These are phyloP conservation scores for Flaveria robusta DNA, from an alignment of 129 eudicot genomes.

Conservation along the genomic window DNA sequence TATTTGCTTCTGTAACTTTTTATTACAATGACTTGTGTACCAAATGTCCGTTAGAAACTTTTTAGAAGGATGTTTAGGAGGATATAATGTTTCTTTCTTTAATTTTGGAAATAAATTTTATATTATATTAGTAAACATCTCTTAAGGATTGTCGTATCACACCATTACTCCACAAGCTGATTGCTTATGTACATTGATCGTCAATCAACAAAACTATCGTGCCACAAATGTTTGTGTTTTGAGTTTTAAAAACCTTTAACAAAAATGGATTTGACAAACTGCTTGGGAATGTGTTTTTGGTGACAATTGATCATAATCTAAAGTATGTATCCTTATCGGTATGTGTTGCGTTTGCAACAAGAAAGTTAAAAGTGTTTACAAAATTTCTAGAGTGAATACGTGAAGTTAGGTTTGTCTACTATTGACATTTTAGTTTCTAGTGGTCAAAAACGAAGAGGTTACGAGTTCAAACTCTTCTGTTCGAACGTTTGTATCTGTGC, in stretches of 20 bases:
- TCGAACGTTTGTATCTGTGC: too few relatives aligned
- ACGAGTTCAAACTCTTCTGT: too few relatives aligned
- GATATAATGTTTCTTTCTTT: not conserved
- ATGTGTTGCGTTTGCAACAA: too few relatives aligned
- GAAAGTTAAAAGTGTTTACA: too few relatives aligned
- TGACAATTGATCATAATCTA: too few relatives aligned
- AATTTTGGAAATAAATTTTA: not conserved
- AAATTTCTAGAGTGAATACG: too few relatives aligned
- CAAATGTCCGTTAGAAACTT: not conserved
- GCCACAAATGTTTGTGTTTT: not conserved
- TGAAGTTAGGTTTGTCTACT: too few relatives aligned
- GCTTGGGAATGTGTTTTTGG: too few relatives aligned
- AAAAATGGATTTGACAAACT: too few relatives aligned
- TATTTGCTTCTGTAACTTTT: constrained; percentile 14
- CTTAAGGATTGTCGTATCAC: not conserved
- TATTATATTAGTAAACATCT: not conserved
- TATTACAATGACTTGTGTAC: not conserved
- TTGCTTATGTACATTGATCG: not conserved
- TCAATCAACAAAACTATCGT: not conserved
- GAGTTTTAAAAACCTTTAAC: not conserved
- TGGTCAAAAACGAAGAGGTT: too few relatives aligned
- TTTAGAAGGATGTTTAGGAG: not conserved
- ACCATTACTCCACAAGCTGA: not conserved
- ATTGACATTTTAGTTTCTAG: too few relatives aligned
- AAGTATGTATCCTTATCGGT: too few relatives aligned